Percentiles rank a stretch among this genome's conserved stretches.
Evolutionary conservation across 2,329 filamentous ascomycete species (phyloP).

Genomic region (Aspergillus pseudotamarii): DNA sequence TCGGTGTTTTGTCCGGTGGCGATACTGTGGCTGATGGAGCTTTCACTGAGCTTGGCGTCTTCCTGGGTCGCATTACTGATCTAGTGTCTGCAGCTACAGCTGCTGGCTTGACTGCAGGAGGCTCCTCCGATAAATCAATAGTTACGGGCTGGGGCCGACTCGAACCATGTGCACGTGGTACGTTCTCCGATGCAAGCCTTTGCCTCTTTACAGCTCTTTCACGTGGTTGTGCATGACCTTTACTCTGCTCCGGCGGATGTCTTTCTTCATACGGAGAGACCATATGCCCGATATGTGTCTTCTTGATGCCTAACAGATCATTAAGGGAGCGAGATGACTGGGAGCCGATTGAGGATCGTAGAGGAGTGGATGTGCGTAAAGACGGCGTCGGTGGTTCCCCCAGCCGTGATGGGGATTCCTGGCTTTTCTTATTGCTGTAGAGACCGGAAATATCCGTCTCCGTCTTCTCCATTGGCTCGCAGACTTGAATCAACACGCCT

Average conservation of each 20-base stretch:
- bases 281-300: constrained; percentile 65
- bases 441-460: constrained; percentile 79
- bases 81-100: not conserved
- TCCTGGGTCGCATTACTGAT: not conserved
- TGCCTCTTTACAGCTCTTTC: constrained; percentile 40
- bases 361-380: constrained; percentile 41
- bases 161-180: constrained; percentile 9
- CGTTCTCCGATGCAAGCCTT: constrained; percentile 24
- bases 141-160: constrained; percentile 16
- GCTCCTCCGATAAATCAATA: constrained; percentile 27
- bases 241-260: constrained; percentile 15
- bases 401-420: constrained; percentile 30
- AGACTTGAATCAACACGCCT: constrained; percentile 76
- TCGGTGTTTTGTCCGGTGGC: not conserved
- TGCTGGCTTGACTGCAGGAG: not conserved
- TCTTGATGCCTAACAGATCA: constrained; percentile 66
- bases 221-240: constrained; percentile 10
- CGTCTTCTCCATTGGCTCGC: constrained; percentile 70
- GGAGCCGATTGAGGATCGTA: constrained; percentile 31
- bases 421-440: constrained; percentile 66
- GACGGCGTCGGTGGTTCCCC: constrained; percentile 44
- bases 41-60: not conserved
- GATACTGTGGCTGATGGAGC: not conserved
- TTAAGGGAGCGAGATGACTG: constrained; percentile 61
- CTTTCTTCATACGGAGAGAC: constrained; percentile 66